Evolutionary conservation across 352 stramenopile genomes (phyloP).

Genomic region (Phytophthora aleatoria): DNA sequence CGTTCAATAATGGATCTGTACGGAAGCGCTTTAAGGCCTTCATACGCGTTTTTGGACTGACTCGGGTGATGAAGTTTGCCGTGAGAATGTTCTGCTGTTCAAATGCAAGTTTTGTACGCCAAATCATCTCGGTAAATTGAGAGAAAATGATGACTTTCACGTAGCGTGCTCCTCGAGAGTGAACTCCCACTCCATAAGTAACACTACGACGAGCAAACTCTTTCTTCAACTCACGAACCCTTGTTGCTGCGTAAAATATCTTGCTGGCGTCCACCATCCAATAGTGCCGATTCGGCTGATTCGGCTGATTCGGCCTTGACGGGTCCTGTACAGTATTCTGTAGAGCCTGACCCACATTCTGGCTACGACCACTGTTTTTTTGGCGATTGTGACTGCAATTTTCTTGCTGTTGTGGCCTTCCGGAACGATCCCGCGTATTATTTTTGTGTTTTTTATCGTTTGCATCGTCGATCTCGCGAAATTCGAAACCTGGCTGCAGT

Average conservation of each 20-base stretch:
- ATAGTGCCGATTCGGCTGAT: slow-evolving; percentile 16
- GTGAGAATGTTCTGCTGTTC: slow-evolving; percentile 54
- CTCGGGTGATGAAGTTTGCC: slow-evolving; percentile 54
- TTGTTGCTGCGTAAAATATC: slow-evolving; percentile 56
- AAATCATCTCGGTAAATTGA: slow-evolving; percentile 74
- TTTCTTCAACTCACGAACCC: slow-evolving; percentile 50
- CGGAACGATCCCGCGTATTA: neutral
- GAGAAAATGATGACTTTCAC: slow-evolving; percentile 80
- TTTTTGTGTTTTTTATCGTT: slow-evolving; percentile 3
- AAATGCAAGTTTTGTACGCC: slow-evolving; percentile 60
- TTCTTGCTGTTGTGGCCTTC: neutral
- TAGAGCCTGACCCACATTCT: neutral
- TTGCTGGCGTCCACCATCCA: slow-evolving; percentile 57
- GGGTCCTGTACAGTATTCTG: neutral
- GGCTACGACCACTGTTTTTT: neutral
- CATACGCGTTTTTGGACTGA: slow-evolving; percentile 42
- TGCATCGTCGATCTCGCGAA: slow-evolving; percentile 35
- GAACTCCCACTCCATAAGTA: neutral
- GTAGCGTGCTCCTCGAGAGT: slow-evolving; percentile 18
- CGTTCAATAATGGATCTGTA: slow-evolving; percentile 63
- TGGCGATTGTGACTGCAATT: neutral
- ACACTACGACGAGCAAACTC: slow-evolving; percentile 28
- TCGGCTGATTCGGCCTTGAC: neutral
- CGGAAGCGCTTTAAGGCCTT: slow-evolving; percentile 49
- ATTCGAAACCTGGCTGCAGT: slow-evolving; percentile 86